Conservation (phyloP, 169 alveolate genomes). For the Plasmodium vivax region DNA sequence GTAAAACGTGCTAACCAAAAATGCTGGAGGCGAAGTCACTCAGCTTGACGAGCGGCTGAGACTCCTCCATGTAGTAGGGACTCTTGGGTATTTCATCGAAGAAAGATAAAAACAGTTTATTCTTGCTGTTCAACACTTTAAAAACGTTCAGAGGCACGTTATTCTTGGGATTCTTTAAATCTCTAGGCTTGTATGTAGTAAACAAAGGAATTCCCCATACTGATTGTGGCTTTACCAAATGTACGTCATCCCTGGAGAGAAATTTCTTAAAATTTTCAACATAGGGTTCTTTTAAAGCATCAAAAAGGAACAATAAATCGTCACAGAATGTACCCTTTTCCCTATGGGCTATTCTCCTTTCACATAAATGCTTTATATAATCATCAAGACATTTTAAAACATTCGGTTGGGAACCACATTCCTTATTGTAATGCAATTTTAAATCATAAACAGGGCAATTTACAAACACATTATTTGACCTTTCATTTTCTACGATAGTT, state of each 20-base stretch:
- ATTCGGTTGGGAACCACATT: neutral
- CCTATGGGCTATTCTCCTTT: neutral
- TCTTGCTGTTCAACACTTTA: constrained; percentile 4
- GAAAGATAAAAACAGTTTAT: constrained; percentile 32
- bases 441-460: constrained; percentile 20
- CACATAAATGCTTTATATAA: constrained; percentile 17
- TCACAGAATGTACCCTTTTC: constrained; percentile 1
- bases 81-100: constrained; percentile 7
- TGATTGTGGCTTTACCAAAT: constrained; percentile 11
- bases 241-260: neutral
- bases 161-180: neutral
- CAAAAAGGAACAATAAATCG: constrained; percentile 30
- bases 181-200: constrained; percentile 11
- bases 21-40: constrained; percentile 11
- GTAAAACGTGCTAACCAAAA: constrained; percentile 17
- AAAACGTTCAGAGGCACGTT: neutral
- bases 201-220: constrained; percentile 33
- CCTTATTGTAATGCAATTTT: constrained; percentile 37
- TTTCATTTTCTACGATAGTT: constrained; percentile 6
- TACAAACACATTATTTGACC: neutral
- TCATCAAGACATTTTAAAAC: constrained; percentile 47
- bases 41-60: neutral
- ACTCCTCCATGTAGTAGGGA: constrained; percentile 13
- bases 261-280: constrained; percentile 13
- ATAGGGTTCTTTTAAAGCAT: constrained; percentile 5